Percentiles rank a stretch among this genome's conserved stretches.
phyloP scores from a whole-genome alignment of 164 flowering plant species.

The Cinnamomum chago region DNA sequence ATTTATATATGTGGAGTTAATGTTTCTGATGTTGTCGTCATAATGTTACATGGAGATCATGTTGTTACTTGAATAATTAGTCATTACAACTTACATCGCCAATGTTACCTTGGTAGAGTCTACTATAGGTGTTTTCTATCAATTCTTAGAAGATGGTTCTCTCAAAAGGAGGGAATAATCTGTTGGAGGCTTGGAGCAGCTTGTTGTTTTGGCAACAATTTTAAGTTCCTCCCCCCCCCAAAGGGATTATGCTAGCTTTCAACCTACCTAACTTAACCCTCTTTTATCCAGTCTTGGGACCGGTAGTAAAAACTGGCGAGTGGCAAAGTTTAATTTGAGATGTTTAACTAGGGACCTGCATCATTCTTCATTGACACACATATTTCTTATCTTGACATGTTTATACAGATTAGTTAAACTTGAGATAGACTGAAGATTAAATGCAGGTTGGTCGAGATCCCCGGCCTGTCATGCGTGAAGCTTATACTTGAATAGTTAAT shows the following conservation, averaged over 20 bases:
- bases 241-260: neutral
- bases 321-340: no score
- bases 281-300: no score
- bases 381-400: neutral
- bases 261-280: no score
- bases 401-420: neutral
- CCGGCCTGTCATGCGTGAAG: conserved; percentile 79
- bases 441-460: conserved; percentile 81
- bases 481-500: conserved; percentile 24
- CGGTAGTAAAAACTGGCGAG: no score
- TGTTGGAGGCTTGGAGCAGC: neutral
- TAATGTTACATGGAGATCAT: neutral
- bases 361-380: neutral
- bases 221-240: neutral
- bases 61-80: neutral
- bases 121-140: neutral
- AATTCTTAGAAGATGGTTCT: neutral
- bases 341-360: no score
- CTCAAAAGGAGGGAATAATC: neutral
- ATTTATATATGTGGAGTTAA: neutral
- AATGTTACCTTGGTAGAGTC: neutral
- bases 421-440: neutral
- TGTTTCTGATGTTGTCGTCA: neutral
- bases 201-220: neutral
- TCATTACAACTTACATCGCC: neutral